Evolutionary conservation across 2,329 filamentous ascomycete genomes (phyloP).

Genomic region (Tympanopsis confertula): DNA sequence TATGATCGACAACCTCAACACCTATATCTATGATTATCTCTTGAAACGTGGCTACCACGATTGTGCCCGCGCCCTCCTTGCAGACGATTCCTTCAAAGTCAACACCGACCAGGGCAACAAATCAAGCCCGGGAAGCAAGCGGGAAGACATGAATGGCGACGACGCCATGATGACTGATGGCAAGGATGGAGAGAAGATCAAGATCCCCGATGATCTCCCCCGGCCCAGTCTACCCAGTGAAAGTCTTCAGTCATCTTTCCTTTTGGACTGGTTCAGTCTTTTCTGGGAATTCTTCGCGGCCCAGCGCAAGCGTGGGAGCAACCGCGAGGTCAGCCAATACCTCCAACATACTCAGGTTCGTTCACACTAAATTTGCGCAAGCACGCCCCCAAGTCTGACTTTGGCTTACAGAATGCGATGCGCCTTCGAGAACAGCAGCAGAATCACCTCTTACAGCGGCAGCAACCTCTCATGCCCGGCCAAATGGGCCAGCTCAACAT

Average conservation of each 20-base stretch:
- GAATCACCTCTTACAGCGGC: not conserved
- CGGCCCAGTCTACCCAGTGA: constrained; percentile 56
- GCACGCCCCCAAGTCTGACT: not conserved
- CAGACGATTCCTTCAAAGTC: constrained; percentile 17
- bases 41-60: constrained; percentile 75
- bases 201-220: constrained; percentile 71
- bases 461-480: not conserved
- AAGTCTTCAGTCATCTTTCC: constrained; percentile 63
- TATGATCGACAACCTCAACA: constrained; percentile 52
- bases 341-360: constrained; percentile 72
- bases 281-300: constrained; percentile 95
- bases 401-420: not conserved
- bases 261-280: constrained; percentile 95
- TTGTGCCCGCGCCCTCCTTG: constrained; percentile 59
- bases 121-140: constrained; percentile 35
- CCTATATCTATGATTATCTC: constrained; percentile 87
- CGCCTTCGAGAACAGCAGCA: not conserved
- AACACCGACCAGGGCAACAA: constrained; percentile 56
- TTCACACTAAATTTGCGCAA: not conserved
- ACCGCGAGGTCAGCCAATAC: constrained; percentile 59
- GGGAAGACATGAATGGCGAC: constrained; percentile 43
- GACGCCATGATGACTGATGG: constrained; percentile 73
- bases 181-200: constrained; percentile 65
- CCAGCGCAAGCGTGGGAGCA: constrained; percentile 49
- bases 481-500: not conserved